Percentiles rank a stretch among this genome's conserved stretches.
Conservation (phyloP, 495 filamentous ascomycete genomes). For the Hypomontagnella submonticulosa region DNA sequence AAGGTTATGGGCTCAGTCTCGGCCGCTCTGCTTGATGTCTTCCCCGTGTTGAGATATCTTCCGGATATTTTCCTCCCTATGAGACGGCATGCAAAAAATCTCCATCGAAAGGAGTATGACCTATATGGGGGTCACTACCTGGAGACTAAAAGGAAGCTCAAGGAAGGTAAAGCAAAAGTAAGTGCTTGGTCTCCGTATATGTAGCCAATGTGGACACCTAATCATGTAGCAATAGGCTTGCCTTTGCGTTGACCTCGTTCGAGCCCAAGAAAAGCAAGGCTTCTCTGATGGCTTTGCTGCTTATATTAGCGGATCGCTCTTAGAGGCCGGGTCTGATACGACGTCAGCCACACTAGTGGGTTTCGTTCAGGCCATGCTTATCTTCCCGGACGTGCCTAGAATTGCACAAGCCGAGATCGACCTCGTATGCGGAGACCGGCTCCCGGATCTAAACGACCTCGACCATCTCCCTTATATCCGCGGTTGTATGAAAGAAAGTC, state of each 20-base stretch:
- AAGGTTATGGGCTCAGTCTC: conserved; percentile 56
- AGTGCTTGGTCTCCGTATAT: neutral
- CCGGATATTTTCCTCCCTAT: conserved; percentile 56
- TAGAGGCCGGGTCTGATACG: conserved; percentile 70
- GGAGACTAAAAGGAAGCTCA: conserved; percentile 48
- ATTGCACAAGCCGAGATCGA: conserved; percentile 67
- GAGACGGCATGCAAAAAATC: conserved; percentile 41
- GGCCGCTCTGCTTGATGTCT: conserved; percentile 55
- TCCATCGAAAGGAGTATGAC: conserved; percentile 45
- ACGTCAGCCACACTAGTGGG: conserved; percentile 61
- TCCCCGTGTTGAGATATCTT: conserved; percentile 54
- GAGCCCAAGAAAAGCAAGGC: conserved; percentile 51
- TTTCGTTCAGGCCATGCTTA: conserved; percentile 68
- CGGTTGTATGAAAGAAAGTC: conserved; percentile 62
- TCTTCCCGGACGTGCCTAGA: conserved; percentile 60
- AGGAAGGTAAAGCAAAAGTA: conserved; percentile 47
- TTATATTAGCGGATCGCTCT: conserved; percentile 63
- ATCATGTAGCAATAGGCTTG: conserved; percentile 43
- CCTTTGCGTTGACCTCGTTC: conserved; percentile 54
- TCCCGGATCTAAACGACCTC: conserved; percentile 63
- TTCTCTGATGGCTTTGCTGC: conserved; percentile 55
- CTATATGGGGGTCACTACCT: conserved; percentile 56
- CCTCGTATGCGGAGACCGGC: conserved; percentile 57
- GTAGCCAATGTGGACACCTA: neutral
- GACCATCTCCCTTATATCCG: conserved; percentile 60